phyloP scores from a whole-genome alignment of 192 early-diverging fungal species.

The Coemansia sp. region DNA sequence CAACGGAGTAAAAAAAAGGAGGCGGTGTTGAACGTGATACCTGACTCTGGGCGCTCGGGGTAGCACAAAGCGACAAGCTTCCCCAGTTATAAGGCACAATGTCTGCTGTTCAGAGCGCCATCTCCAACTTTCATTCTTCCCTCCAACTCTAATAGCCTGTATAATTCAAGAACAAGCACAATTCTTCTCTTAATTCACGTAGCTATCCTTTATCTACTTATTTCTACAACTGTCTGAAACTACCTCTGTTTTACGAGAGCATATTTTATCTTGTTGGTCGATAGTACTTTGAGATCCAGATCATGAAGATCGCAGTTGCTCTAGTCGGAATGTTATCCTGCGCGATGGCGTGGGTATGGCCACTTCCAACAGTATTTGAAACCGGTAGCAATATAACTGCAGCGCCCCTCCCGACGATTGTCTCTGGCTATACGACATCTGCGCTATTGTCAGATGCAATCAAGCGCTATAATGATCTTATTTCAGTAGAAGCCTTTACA shows the following conservation, averaged over 20 bases:
- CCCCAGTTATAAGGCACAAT: neutral
- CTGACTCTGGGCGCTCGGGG: neutral
- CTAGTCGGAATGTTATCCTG: constrained; percentile 21
- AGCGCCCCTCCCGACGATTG: constrained; percentile 25
- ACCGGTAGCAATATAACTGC: constrained; percentile 47
- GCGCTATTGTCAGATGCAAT: constrained; percentile 49
- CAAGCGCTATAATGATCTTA: constrained; percentile 52
- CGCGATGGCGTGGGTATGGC: constrained; percentile 44
- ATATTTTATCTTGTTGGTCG: neutral
- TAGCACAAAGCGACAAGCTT: neutral
- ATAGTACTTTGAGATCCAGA: neutral
- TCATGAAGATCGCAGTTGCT: constrained; percentile 21
- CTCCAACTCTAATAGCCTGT: neutral
- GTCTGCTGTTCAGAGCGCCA: neutral
- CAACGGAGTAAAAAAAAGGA: neutral
- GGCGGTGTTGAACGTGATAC: neutral
- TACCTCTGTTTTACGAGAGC: neutral
- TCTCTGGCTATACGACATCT: constrained; percentile 52
- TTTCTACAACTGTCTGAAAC: neutral
- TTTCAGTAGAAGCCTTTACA: constrained; percentile 53
- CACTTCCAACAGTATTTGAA: constrained; percentile 26
- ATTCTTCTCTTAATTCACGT: neutral
- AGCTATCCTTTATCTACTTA: neutral
- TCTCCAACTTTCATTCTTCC: neutral
- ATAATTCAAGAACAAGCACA: neutral